Percentiles rank a stretch among this genome's conserved stretches.
phyloP scores from a whole-genome alignment of 2,329 filamentous ascomycete species.

The Cytospora piceae region DNA sequence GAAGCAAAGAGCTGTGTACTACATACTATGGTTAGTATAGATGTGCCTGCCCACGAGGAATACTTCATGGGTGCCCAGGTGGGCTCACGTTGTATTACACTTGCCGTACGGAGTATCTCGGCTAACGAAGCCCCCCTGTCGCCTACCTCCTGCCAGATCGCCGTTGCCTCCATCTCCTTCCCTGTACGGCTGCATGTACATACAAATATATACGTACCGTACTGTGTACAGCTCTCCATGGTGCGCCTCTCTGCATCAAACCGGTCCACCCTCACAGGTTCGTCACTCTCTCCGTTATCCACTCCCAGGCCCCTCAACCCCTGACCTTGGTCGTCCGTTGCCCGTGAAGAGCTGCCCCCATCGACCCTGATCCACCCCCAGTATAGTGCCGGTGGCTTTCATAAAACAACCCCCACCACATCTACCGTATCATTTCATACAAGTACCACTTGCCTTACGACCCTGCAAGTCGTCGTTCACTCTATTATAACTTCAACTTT shows the following conservation, averaged over 20 bases:
- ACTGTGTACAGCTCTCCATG: slow-evolving; percentile 40
- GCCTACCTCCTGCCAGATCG: slow-evolving; percentile 43
- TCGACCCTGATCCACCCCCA: slow-evolving; percentile 45
- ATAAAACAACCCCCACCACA: slow-evolving; percentile 54
- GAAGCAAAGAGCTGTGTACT: slow-evolving; percentile 9
- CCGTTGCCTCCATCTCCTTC: slow-evolving; percentile 50
- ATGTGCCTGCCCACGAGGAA: slow-evolving; percentile 26
- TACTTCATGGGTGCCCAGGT: slow-evolving; percentile 25
- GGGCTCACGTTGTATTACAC: slow-evolving; percentile 29
- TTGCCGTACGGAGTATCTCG: slow-evolving; percentile 30
- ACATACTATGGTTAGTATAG: not conserved
- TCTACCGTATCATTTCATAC: slow-evolving; percentile 53
- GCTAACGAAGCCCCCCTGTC: slow-evolving; percentile 31
- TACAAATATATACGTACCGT: slow-evolving; percentile 29
- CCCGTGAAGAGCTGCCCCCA: slow-evolving; percentile 28
- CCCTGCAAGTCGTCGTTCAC: slow-evolving; percentile 39
- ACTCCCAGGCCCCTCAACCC: slow-evolving; percentile 31
- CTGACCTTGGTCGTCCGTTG: slow-evolving; percentile 37
- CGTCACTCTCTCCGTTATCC: slow-evolving; percentile 28
- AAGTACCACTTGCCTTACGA: slow-evolving; percentile 53
- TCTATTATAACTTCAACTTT: slow-evolving; percentile 38
- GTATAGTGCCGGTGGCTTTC: slow-evolving; percentile 54
- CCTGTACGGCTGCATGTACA: slow-evolving; percentile 52
- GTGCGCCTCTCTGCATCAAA: slow-evolving; percentile 41
- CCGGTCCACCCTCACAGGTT: slow-evolving; percentile 31